Percentiles rank a stretch among this genome's conserved stretches.
These are phyloP conservation scores for Yamadazyma spencermartinsiae DNA, from an alignment of 1,139 yeast genomes.

Conservation along the genomic window DNA sequence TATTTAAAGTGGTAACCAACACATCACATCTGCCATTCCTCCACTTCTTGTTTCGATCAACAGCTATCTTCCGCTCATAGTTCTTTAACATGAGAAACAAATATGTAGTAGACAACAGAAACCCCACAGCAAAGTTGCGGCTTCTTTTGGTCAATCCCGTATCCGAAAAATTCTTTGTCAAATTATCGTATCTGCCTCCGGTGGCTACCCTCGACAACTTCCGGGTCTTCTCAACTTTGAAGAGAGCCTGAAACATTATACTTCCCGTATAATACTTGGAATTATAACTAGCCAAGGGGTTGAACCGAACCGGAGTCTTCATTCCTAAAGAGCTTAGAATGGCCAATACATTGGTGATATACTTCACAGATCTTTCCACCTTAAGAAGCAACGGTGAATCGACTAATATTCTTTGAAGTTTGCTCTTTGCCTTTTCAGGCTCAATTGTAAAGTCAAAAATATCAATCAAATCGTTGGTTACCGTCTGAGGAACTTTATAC, in stretches of 20 bases:
- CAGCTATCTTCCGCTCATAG: slow-evolving; percentile 24
- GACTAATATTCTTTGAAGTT: slow-evolving; percentile 67
- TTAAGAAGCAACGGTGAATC: slow-evolving; percentile 67
- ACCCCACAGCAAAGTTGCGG: slow-evolving; percentile 73
- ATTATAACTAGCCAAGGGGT: slow-evolving; percentile 82
- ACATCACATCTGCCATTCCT: slow-evolving; percentile 69
- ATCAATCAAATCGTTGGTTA: slow-evolving; percentile 72
- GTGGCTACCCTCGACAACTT: slow-evolving; percentile 63
- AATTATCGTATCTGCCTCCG: slow-evolving; percentile 89
- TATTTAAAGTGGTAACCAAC: slow-evolving; percentile 65
- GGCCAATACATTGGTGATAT: slow-evolving; percentile 56
- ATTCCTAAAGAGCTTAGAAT: slow-evolving; percentile 57
- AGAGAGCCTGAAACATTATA: slow-evolving; percentile 83
- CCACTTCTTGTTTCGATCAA: slow-evolving; percentile 27
- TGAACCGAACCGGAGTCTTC: slow-evolving; percentile 38
- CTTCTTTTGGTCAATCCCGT: slow-evolving; percentile 20
- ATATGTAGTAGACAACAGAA: slow-evolving; percentile 54
- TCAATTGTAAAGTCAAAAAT: slow-evolving; percentile 74
- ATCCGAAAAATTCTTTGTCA: slow-evolving; percentile 44
- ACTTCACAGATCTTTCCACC: slow-evolving; percentile 62
- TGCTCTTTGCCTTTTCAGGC: slow-evolving; percentile 60
- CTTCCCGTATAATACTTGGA: slow-evolving; percentile 76
- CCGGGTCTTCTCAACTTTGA: slow-evolving; percentile 50
- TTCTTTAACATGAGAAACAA: slow-evolving; percentile 46
- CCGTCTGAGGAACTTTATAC: slow-evolving; percentile 75